These are phyloP conservation scores for Wallacemonas collosoma DNA, from an alignment of 208 protist genomes.

Conservation along the genomic window DNA sequence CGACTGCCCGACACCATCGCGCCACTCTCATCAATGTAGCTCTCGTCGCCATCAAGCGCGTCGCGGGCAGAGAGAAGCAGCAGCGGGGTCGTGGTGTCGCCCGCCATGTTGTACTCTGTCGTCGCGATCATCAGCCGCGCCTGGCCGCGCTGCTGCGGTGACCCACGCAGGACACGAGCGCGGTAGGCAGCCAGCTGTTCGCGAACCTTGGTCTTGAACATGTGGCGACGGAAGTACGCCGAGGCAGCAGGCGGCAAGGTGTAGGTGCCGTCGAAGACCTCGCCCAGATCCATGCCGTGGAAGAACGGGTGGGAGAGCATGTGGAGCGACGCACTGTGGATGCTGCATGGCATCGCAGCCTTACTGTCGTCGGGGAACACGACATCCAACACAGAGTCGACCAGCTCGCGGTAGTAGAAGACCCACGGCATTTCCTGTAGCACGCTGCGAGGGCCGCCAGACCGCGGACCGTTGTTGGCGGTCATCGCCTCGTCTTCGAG, in stretches of 20 bases:
- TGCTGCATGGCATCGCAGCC: constrained; percentile 24
- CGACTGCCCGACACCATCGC: background rate
- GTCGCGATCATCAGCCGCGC: constrained; percentile 53
- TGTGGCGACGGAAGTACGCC: constrained; percentile 34
- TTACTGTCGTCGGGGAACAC: constrained; percentile 31
- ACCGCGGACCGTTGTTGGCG: constrained; percentile 1
- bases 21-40: constrained; percentile 16
- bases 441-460: constrained; percentile 35
- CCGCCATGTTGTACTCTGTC: constrained; percentile 43
- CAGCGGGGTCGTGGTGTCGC: constrained; percentile 27
- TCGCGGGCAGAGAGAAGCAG: constrained; percentile 39
- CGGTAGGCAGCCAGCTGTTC: constrained; percentile 51
- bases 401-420: constrained; percentile 63
- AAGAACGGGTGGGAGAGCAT: constrained; percentile 80
- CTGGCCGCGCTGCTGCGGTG: constrained; percentile 23
- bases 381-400: constrained; percentile 61
- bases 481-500: constrained; percentile 15
- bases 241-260: constrained; percentile 42
- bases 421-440: constrained; percentile 61
- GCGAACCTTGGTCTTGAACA: constrained; percentile 53
- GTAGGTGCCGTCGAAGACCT: constrained; percentile 73
- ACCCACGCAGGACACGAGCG: constrained; percentile 36
- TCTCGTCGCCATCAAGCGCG: background rate
- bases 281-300: constrained; percentile 30
- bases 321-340: constrained; percentile 41